Evolutionary conservation across 257 asterid species (phyloP), one percentile per base, ranked within the genome.

Genomic region (Handroanthus guayacan): DNA sequence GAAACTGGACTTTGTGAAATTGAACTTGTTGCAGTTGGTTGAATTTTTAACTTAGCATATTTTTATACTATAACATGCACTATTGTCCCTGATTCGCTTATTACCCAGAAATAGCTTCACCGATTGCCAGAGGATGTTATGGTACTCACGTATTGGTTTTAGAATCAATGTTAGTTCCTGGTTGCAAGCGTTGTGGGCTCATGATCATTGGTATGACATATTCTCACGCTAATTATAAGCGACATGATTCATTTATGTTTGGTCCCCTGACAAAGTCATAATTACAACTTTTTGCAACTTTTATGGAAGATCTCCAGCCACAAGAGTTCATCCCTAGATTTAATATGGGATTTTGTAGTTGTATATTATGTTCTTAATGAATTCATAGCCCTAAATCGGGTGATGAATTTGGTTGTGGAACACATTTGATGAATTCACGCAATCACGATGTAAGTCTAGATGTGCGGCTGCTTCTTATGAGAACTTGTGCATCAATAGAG

Each of bases 21-120:
- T 82, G 44, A 58, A 71, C 64, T 82, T 76, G 55, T 39, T 69
- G 75, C 36, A 52, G 67, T 48, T 67, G 78, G 63, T 67, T 62
- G 18, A 62, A 47, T 55, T 47, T 64, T 51, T 34, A 39, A 55
- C 48, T 66, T 37, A 3, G 20, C n/a, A 18, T 64, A 41, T 52
- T 62, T 48, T 55, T 47, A 34, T 48, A 45, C 31, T 11, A 50
- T 39, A 67, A 55, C 69, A 1, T 11, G 9, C 57, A 18, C 20
- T 2, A 6, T 69, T 74, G 57, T 9, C 39, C 14, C 52, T 72
- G 69, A 48, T 67, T 48, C 44, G 38, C 38, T 20, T 45, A 63
- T 70, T 41, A 20, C 36, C 9, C 18, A 9, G 12, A 61, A 55
- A 12, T 58, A 18, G 18, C 38, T 44, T 75, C 17, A 75, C 45